Percentiles rank a stretch among this genome's conserved stretches.
Evolutionary conservation across 805 yeast species (phyloP).

Genomic region (Kodamaea kakaduensis): DNA sequence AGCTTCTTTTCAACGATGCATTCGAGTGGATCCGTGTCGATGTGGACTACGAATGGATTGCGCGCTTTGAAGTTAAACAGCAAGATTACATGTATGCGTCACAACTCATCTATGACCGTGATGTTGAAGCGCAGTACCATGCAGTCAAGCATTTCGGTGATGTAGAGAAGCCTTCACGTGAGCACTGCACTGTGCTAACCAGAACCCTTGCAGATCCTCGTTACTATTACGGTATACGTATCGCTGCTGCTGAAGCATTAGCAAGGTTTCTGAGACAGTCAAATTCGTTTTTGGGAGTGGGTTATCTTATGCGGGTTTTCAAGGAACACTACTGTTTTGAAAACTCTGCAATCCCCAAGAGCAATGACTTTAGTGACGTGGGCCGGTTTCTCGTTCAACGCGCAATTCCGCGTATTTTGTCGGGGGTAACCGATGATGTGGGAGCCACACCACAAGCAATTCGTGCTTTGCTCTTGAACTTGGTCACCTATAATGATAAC

Average conservation of each 20-base stretch:
- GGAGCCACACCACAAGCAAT: slow-evolving; percentile 59
- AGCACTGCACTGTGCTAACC: slow-evolving; percentile 72
- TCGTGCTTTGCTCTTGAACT: slow-evolving; percentile 59
- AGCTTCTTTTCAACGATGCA: slow-evolving; percentile 69
- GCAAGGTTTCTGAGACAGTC: slow-evolving; percentile 61
- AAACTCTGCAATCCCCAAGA: slow-evolving; percentile 56
- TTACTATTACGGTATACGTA: slow-evolving; percentile 84
- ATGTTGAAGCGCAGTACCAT: slow-evolving; percentile 91
- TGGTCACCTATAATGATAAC: slow-evolving; percentile 83
- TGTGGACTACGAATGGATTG: slow-evolving; percentile 96
- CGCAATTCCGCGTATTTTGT: slow-evolving; percentile 60
- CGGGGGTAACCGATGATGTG: slow-evolving; percentile 55
- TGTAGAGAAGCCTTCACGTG: slow-evolving; percentile 49
- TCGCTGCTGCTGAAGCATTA: slow-evolving; percentile 80
- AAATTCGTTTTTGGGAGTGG: slow-evolving; percentile 65
- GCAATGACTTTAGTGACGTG: slow-evolving; percentile 77
- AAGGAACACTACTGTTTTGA: slow-evolving; percentile 70
- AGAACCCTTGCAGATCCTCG: slow-evolving; percentile 80
- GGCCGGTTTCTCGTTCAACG: slow-evolving; percentile 66
- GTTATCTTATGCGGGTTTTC: slow-evolving; percentile 67
- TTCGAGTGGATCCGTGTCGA: slow-evolving; percentile 98
- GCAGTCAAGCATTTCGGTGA: slow-evolving; percentile 72
- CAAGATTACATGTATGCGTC: slow-evolving; percentile 95
- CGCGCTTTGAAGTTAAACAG: slow-evolving; percentile 73
- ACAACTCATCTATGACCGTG: slow-evolving; percentile 90